Evolutionary conservation across 768 basidiomycete genomes (phyloP).

Genomic region (Boletus sensibilis): DNA sequence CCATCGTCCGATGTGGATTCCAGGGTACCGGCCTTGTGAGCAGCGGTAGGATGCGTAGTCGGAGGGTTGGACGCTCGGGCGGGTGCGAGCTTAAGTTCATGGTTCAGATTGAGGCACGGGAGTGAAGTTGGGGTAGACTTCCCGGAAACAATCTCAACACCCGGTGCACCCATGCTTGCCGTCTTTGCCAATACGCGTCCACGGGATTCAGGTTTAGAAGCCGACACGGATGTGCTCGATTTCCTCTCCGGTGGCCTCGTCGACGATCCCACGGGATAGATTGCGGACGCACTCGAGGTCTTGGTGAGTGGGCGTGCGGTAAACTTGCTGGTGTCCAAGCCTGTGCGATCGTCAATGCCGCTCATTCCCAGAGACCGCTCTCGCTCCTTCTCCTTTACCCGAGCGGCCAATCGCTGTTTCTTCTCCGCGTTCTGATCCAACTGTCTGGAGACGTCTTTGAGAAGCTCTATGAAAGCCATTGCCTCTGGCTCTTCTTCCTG

Average conservation of each 20-base stretch:
- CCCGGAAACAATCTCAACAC: no score
- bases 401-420: slow-evolving; percentile 22
- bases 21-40: background rate
- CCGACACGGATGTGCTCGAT: background rate
- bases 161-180: no score
- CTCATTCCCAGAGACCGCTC: background rate
- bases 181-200: no score
- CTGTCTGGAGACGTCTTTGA: slow-evolving; percentile 22
- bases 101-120: slow-evolving; percentile 7
- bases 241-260: background rate
- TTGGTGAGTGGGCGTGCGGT: slow-evolving; percentile 12
- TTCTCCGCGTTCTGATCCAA: slow-evolving; percentile 27
- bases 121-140: slow-evolving; percentile 12
- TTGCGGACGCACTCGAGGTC: slow-evolving; percentile 16
- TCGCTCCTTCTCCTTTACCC: slow-evolving; percentile 11
- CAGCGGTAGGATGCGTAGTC: background rate
- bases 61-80: background rate
- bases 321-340: background rate
- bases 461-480: slow-evolving; percentile 22
- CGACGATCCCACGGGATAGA: background rate
- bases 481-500: slow-evolving; percentile 26
- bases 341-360: background rate
- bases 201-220: no score
- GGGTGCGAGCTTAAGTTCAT: slow-evolving; percentile 3
- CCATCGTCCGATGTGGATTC: background rate